phyloP scores from a whole-genome alignment of 73 alveolate species.

The Paramecium bursaria region DNA sequence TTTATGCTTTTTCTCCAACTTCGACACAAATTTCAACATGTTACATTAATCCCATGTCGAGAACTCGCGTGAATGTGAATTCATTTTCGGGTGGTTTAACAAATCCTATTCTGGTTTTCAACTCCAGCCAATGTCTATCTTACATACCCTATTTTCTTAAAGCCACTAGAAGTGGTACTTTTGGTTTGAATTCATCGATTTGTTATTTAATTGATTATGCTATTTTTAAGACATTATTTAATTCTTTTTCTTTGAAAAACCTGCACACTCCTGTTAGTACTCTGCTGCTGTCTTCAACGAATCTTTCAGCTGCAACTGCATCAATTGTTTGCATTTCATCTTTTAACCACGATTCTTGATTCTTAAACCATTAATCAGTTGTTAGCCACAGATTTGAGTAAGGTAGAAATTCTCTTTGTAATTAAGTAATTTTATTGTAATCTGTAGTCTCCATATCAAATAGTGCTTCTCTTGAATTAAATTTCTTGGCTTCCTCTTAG shows the following conservation, averaged over 20 bases:
- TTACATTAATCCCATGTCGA: constrained; percentile 95
- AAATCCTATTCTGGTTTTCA: constrained; percentile 94
- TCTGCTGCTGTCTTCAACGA: constrained; percentile 82
- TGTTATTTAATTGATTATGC: constrained; percentile 89
- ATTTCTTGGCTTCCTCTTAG: constrained; percentile 89
- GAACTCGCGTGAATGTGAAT: constrained; percentile 93
- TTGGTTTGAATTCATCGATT: constrained; percentile 97
- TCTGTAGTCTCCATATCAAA: constrained; percentile 94
- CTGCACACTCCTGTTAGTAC: constrained; percentile 79
- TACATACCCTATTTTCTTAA: constrained; percentile 97
- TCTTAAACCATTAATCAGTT: constrained; percentile 83
- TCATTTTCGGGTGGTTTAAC: constrained; percentile 97
- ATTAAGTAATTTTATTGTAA: constrained; percentile 87
- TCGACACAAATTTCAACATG: constrained; percentile 95
- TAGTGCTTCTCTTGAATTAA: constrained; percentile 94
- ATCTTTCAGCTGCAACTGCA: constrained; percentile 86
- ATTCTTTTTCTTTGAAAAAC: constrained; percentile 84
- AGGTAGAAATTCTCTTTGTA: constrained; percentile 90
- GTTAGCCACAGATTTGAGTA: constrained; percentile 92
- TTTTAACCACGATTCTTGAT: constrained; percentile 82
- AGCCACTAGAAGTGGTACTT: constrained; percentile 98
- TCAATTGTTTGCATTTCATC: constrained; percentile 88
- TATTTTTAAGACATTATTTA: constrained; percentile 85
- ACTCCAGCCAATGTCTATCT: constrained; percentile 99
- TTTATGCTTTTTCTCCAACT: constrained; percentile 96